Conservation (phyloP, 306 rosid genomes). For the Biancaea sappan region DNA sequence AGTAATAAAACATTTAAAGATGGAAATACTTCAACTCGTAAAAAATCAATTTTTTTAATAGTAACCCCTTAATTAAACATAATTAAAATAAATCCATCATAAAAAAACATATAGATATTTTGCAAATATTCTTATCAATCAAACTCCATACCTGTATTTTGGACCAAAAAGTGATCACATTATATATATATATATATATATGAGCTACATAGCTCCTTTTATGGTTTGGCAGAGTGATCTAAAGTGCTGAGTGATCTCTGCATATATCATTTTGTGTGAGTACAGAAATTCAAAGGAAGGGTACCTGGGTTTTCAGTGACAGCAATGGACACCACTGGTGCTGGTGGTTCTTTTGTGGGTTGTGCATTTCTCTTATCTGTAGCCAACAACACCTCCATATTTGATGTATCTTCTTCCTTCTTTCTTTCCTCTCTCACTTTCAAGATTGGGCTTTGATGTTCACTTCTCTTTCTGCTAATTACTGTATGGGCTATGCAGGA, state of each 20-base stretch:
- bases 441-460: neutral
- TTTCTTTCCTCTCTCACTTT: neutral
- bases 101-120: too few species aligned
- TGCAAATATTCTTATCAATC: too few species aligned
- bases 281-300: slow-evolving; percentile 61
- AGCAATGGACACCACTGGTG: slow-evolving; percentile 71
- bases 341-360: slow-evolving; percentile 79
- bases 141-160: too few species aligned
- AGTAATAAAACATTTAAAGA: too few species aligned
- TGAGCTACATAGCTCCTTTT: neutral
- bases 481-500: slow-evolving; percentile 32
- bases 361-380: slow-evolving; percentile 48
- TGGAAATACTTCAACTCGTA: too few species aligned
- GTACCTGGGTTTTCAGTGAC: slow-evolving; percentile 56
- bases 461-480: neutral
- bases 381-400: slow-evolving; percentile 47
- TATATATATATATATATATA: too few species aligned
- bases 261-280: neutral
- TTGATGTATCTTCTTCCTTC: slow-evolving; percentile 41
- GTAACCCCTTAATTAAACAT: too few species aligned
- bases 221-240: neutral
- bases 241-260: neutral
- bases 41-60: too few species aligned
- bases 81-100: too few species aligned
- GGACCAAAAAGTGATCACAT: too few species aligned